Conservation (phyloP, 1,284 basidiomycete genomes). For the Phellopilus nigrolimitatus region DNA sequence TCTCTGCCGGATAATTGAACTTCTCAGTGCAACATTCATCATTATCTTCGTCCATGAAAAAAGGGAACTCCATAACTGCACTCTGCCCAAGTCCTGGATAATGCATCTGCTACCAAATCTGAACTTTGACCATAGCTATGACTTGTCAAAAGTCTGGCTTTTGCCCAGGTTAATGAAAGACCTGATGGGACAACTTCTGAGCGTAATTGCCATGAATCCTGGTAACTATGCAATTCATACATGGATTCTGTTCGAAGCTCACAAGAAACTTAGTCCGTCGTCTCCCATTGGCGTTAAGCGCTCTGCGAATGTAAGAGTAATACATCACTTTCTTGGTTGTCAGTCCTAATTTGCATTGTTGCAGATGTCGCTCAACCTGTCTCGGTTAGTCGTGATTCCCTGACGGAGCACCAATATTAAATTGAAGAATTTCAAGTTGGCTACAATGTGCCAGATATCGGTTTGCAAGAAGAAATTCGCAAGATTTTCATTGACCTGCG, state of each 20-base stretch:
- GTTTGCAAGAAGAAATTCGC: not conserved
- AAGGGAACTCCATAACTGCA: slow-evolving; percentile 5
- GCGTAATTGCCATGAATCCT: too few relatives aligned
- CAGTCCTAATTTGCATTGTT: too few relatives aligned
- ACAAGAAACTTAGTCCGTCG: too few relatives aligned
- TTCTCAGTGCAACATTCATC: slow-evolving; percentile 7
- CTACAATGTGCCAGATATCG: slow-evolving; percentile 6
- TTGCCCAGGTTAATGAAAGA: not conserved
- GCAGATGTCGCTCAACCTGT: too few relatives aligned
- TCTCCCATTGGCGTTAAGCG: too few relatives aligned
- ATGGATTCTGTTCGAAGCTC: too few relatives aligned
- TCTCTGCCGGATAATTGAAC: slow-evolving; percentile 13
- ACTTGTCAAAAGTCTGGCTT: not conserved
- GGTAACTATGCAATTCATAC: too few relatives aligned
- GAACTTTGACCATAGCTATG: not conserved
- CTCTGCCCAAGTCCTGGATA: slow-evolving; percentile 21
- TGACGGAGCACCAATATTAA: too few relatives aligned
- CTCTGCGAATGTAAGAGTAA: too few relatives aligned
- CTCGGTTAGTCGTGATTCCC: too few relatives aligned
- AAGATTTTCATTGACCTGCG: slow-evolving; percentile 1
- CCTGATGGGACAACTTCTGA: not conserved
- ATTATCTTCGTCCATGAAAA: not conserved
- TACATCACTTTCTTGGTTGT: too few relatives aligned
- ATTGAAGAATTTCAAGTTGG: too few relatives aligned
- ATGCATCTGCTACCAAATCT: not conserved